Evolutionary conservation across 2,329 filamentous ascomycete genomes (phyloP).

Genomic region (Monilinia fructigena): DNA sequence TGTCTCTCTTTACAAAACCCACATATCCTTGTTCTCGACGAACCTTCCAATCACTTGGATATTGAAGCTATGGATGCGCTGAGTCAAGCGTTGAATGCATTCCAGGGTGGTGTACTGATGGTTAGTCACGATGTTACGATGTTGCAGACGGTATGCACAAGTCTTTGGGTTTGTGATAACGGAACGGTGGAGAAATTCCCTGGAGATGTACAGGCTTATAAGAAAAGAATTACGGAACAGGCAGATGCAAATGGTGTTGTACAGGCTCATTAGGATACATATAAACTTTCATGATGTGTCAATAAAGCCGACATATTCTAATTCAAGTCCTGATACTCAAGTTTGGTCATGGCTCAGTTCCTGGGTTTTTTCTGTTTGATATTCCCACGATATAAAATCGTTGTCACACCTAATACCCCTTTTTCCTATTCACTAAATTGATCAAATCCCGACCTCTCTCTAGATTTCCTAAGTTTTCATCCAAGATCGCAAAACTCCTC

Average conservation of each 20-base stretch:
- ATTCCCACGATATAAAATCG: neutral
- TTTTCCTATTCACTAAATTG: slow-evolving; percentile 60
- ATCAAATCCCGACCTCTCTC: slow-evolving; percentile 55
- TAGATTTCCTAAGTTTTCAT: slow-evolving; percentile 54
- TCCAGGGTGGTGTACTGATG: slow-evolving; percentile 95
- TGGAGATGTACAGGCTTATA: slow-evolving; percentile 93
- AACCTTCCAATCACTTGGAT: slow-evolving; percentile 97
- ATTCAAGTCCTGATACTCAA: neutral
- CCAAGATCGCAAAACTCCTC: slow-evolving; percentile 57
- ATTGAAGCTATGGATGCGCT: slow-evolving; percentile 97
- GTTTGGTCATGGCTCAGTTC: neutral
- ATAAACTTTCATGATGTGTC: neutral
- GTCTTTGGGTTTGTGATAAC: slow-evolving; percentile 92
- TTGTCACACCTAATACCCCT: slow-evolving; percentile 53
- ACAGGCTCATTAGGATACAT: slow-evolving; percentile 32
- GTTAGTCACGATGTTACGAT: slow-evolving; percentile 99
- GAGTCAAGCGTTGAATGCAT: slow-evolving; percentile 76
- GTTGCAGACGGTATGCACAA: slow-evolving; percentile 92
- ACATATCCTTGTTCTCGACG: slow-evolving; percentile 95
- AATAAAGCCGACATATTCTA: neutral
- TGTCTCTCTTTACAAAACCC: slow-evolving; percentile 90
- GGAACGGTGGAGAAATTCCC: slow-evolving; percentile 95
- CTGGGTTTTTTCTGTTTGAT: neutral
- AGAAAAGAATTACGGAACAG: slow-evolving; percentile 90
- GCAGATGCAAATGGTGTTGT: slow-evolving; percentile 83